Evolutionary conservation across 2,329 filamentous ascomycete species (phyloP), one percentile per base, ranked within the genome.

Genomic region (Orbilia quercus): DNA sequence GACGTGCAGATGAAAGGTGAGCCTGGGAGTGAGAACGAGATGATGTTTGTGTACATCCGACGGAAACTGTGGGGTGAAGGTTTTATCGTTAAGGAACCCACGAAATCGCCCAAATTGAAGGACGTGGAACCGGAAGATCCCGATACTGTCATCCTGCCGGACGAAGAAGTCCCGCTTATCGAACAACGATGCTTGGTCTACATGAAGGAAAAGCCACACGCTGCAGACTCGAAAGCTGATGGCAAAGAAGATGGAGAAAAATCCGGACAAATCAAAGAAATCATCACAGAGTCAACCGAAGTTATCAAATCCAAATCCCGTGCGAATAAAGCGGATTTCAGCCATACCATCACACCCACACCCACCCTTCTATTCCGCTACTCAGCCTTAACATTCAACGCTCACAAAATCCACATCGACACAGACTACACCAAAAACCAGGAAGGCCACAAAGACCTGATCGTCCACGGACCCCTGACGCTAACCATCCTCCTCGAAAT

Each of bases 361-460:
- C 83, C 86, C 1, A 83, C 85, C 2, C 85, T 97, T 2, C 87
- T 99, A 60, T 96, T 96, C 82, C 88, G 93, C 69, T 98, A 94
- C 83, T 95, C 90, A 18, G 92, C 92, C 0, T 86, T 99, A 34
- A 94, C 91, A 1, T 93, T 92, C 83, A 99, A 99, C 80, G 91
- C 92, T 0, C 95, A 99, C 81, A 84, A 86, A 14, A 97, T 99
- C 77, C 95, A 99, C 81, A 84, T 96, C 20, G 91, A 97, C 80
- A 85, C 84, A 0, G 79, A 84, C 45, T 96, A 91, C 81, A 88
- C 88, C 57, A 85, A 85, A 40, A 82, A 86, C 11, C 82, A 88
- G 11, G 95, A 98, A 80, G 90, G 90, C 9, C 89, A 96, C 79
- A 84, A 84, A 3, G 86, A 88, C 72, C 83, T 92, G 23, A 84